A percentile compares a stretch with the other conserved stretches of the same genome.
phyloP scores from a whole-genome alignment of 2,329 filamentous ascomycete species.

The Ophiostoma perfectum region DNA sequence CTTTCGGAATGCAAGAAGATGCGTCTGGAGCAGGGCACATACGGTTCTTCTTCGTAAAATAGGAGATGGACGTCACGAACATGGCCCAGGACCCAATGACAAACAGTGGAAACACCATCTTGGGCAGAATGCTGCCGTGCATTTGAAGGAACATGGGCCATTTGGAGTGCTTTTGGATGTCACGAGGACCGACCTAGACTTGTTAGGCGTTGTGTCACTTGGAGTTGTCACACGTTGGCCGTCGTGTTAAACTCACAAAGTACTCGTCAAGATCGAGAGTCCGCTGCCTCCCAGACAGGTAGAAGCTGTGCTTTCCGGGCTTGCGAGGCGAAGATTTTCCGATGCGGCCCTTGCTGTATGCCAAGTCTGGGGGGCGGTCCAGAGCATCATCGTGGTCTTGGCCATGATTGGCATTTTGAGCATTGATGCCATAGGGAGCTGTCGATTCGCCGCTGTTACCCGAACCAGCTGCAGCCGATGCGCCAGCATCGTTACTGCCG shows the following conservation, averaged over 20 bases:
- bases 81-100: slow-evolving; percentile 62
- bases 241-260: slow-evolving; percentile 35
- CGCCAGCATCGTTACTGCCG: neutral
- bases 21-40: slow-evolving; percentile 6
- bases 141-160: slow-evolving; percentile 72
- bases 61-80: slow-evolving; percentile 47
- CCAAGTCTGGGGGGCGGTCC: slow-evolving; percentile 21
- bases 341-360: slow-evolving; percentile 18
- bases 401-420: slow-evolving; percentile 1
- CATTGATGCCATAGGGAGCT: slow-evolving; percentile 15
- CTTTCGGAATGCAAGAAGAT: neutral
- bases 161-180: slow-evolving; percentile 70
- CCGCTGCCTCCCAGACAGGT: slow-evolving; percentile 33
- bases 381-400: slow-evolving; percentile 14
- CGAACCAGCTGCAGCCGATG: neutral
- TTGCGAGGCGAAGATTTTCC: slow-evolving; percentile 30
- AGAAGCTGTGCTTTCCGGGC: slow-evolving; percentile 30
- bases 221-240: neutral
- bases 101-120: slow-evolving; percentile 65
- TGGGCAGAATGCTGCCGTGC: slow-evolving; percentile 66
- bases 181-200: slow-evolving; percentile 48
- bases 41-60: slow-evolving; percentile 29
- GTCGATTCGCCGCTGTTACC: slow-evolving; percentile 13
- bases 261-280: slow-evolving; percentile 42
- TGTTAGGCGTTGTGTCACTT: neutral